Evolutionary conservation across 306 rosid genomes (phyloP), one percentile per base, ranked within the genome.

Genomic region (Carpinus fangiana): DNA sequence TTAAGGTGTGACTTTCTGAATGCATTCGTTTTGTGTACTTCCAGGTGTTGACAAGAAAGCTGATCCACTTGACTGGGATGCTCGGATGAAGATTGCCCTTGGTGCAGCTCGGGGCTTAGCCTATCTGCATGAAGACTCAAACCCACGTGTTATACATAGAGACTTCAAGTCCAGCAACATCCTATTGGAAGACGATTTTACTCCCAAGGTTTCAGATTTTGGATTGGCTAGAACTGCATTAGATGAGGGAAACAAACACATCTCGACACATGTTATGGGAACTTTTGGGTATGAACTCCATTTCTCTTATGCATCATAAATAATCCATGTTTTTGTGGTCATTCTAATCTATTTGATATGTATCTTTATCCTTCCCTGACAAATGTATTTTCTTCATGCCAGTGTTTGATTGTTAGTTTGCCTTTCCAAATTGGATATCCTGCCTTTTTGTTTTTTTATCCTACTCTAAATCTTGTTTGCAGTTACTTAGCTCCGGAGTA

Each of bases 251-350:
- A 87, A 89, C 84, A 90, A 88, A 84, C 99, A 95, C 75, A 95
- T 95, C 83, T 95, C 99, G 56, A 93, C 99, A 7, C 99, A 95
- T 80, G 98, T 95, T 66, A 95, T 95, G 99, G 99, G 99, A 75
- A 95, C 99, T 73, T 93, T 95, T 66, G 99, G 99, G 99, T 95
- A 88, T 82, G 55, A 23, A 66, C 61, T 38, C 60, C 10, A 53
- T 55, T 41, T 46, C 26, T 16, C 4, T 48, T 48, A 21, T 26
- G 71, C 67, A 52, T 8, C 28, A 26, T 56, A 60, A 71, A 59
- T 73, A 76, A 47, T 47, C 48, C 45, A 21, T 11, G 45, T 52
- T 31, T 53, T 41, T 54, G 61, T 82, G 79, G 45, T 57, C 14
- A 56, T 34, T 72, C 41, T 70, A 72, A 86, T 75, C 21, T 72